phyloP scores from a whole-genome alignment of 371 early-diverging fungal species.

The Blakeslea trispora region DNA sequence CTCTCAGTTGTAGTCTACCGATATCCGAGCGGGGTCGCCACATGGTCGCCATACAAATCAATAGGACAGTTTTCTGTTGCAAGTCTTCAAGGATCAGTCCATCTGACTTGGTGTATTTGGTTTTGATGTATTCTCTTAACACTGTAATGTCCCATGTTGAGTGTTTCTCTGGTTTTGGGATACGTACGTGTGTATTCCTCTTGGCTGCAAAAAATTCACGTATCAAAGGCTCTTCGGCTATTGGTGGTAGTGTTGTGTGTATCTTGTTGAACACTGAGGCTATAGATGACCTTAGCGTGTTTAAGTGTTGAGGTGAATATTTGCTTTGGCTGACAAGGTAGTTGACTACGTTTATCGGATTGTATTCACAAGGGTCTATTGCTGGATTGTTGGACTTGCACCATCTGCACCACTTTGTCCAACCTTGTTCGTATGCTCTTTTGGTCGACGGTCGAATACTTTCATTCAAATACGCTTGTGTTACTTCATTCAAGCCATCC shows the following conservation, averaged over 20 bases:
- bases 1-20: constrained; percentile 4
- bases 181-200: neutral
- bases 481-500: too few relatives aligned
- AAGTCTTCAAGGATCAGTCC: constrained; percentile 6
- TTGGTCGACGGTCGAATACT: too few relatives aligned
- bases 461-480: too few relatives aligned
- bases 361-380: too few relatives aligned
- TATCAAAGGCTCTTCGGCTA: constrained; percentile 4
- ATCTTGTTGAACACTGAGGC: constrained; percentile 8
- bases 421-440: too few relatives aligned
- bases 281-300: constrained; percentile 10
- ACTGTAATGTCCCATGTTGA: constrained; percentile 15
- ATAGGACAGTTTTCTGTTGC: constrained; percentile 18
- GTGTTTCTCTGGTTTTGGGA: neutral
- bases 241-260: neutral
- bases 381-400: too few relatives aligned
- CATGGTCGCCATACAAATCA: constrained; percentile 14
- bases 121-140: constrained; percentile 2
- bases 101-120: neutral
- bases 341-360: too few relatives aligned
- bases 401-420: too few relatives aligned
- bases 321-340: too few relatives aligned
- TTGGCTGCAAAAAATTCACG: constrained; percentile 10
- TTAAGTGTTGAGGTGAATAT: constrained; percentile 1
- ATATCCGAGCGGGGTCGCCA: constrained; percentile 25